Percentiles rank a stretch among this genome's conserved stretches.
Evolutionary conservation across 106 monocot species (phyloP).

Genomic region (Acorus gramineus): DNA sequence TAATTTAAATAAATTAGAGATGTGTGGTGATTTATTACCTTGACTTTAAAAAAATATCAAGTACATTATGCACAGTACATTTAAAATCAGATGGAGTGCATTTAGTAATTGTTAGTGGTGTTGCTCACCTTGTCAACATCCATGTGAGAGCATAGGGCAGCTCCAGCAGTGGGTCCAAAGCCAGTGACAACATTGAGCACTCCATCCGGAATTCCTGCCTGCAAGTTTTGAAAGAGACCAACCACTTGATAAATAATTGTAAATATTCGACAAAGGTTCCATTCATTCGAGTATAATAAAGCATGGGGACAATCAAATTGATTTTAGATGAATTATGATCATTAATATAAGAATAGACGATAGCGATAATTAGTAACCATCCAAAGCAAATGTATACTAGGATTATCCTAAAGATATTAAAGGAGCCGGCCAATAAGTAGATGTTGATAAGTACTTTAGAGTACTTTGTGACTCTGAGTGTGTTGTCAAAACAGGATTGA

Average conservation of each 20-base stretch:
- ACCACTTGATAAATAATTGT: not conserved
- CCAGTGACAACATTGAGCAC: constrained; percentile 77
- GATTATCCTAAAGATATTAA: no score
- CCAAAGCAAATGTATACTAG: no score
- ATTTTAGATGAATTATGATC: no score
- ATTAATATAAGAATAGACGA: no score
- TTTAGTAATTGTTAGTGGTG: constrained; percentile 1
- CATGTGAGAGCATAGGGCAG: constrained; percentile 76
- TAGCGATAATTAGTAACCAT: no score
- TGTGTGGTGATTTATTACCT: no score
- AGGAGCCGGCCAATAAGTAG: no score
- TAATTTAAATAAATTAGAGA: not conserved
- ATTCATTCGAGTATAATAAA: not conserved
- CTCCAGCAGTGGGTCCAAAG: constrained; percentile 64
- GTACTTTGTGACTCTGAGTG: no score
- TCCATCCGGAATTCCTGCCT: constrained; percentile 91
- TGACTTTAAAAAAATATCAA: no score
- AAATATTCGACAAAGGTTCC: not conserved
- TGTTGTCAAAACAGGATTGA: no score
- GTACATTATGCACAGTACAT: not conserved
- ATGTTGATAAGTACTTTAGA: no score
- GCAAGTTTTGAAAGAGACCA: not conserved
- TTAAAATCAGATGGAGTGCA: not conserved
- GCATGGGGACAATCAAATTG: not conserved
- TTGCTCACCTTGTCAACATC: constrained; percentile 54